A percentile compares a stretch with the other conserved stretches of the same genome.
Evolutionary conservation across 2,329 filamentous ascomycete genomes (phyloP).

Genomic region (Fusarium sp.): DNA sequence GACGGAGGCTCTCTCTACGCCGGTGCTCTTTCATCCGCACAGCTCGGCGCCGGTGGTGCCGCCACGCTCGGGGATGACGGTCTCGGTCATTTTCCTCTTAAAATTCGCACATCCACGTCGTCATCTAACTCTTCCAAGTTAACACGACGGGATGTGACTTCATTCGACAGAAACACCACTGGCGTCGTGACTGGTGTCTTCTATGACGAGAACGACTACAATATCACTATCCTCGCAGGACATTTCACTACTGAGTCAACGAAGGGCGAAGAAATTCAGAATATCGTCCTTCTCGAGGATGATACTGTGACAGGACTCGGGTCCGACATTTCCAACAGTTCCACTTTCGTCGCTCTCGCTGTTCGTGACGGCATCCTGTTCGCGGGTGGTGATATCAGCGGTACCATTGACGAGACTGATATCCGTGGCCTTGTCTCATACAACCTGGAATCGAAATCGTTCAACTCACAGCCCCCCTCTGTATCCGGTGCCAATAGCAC

Average conservation of each 20-base stretch:
- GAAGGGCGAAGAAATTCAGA: conserved; percentile 78
- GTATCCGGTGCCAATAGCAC: conserved; percentile 75
- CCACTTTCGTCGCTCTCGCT: conserved; percentile 79
- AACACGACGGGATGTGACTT: conserved; percentile 59
- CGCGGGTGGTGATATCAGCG: conserved; percentile 83
- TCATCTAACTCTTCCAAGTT: conserved; percentile 51
- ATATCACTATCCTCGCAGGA: conserved; percentile 88
- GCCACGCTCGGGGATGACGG: conserved; percentile 69
- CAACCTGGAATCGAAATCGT: conserved; percentile 74
- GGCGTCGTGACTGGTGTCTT: conserved; percentile 85
- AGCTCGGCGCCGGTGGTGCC: conserved; percentile 77
- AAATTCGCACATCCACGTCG: conserved; percentile 55
- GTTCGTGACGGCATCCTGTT: conserved; percentile 76
- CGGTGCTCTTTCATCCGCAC: conserved; percentile 82
- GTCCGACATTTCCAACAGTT: conserved; percentile 73
- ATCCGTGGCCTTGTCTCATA: conserved; percentile 84
- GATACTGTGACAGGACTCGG: conserved; percentile 79
- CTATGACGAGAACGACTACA: conserved; percentile 74
- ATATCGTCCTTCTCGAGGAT: conserved; percentile 84
- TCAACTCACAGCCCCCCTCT: conserved; percentile 78
- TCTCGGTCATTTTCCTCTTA: conserved; percentile 68
- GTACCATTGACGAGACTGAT: conserved; percentile 69
- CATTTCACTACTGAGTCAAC: conserved; percentile 80
- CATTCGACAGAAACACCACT: conserved; percentile 57
- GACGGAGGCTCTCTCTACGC: conserved; percentile 77